phyloP scores from a whole-genome alignment of 495 filamentous ascomycete genomes.

The Neurospora sp. region DNA sequence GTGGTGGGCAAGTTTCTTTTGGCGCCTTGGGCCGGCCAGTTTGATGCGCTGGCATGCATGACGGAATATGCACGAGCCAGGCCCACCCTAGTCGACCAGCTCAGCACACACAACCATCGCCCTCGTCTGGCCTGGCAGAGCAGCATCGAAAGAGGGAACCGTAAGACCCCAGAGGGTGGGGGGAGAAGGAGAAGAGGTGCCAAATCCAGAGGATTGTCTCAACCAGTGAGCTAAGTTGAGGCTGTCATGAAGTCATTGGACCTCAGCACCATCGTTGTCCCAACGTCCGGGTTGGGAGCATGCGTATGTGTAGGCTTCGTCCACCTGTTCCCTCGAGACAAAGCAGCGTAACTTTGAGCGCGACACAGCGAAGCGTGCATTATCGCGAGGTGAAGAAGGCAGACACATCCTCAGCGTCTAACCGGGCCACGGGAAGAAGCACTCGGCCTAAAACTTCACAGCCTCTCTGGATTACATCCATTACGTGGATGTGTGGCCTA shows the following conservation, averaged over 20 bases:
- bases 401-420: neutral
- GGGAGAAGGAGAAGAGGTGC: slow-evolving; percentile 1
- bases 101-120: slow-evolving; percentile 20
- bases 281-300: neutral
- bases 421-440: neutral
- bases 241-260: slow-evolving; percentile 8
- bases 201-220: neutral
- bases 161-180: neutral
- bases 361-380: neutral
- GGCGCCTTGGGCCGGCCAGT: slow-evolving; percentile 35
- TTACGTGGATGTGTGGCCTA: slow-evolving; percentile 5
- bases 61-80: slow-evolving; percentile 45
- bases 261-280: neutral
- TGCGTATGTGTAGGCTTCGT: neutral
- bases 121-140: slow-evolving; percentile 9
- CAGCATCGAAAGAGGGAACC: slow-evolving; percentile 9
- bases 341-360: neutral
- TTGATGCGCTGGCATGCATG: slow-evolving; percentile 52
- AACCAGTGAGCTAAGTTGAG: slow-evolving; percentile 1
- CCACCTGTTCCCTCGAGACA: neutral
- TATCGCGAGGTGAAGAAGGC: neutral
- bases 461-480: neutral
- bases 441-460: neutral
- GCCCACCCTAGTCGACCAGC: slow-evolving; percentile 33
- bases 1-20: slow-evolving; percentile 31